Conservation (phyloP, 1,139 yeast genomes). For the Tardiomyces depauwii region DNA sequence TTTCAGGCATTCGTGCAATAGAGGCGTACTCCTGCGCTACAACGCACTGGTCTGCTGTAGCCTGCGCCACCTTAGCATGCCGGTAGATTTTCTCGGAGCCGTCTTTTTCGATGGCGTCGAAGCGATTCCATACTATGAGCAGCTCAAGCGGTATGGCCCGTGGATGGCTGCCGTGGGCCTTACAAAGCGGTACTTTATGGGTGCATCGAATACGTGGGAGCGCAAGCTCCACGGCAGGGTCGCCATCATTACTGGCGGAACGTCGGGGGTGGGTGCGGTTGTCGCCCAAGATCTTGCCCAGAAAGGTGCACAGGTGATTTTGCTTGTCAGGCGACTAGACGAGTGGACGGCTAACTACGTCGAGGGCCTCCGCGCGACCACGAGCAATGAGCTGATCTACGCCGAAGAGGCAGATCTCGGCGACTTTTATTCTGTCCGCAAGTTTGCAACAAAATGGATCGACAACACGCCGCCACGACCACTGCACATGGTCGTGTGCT, state of each 20-base stretch:
- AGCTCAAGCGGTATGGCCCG: slow-evolving; percentile 46
- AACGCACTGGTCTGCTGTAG: too few relatives aligned
- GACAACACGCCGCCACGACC: slow-evolving; percentile 87
- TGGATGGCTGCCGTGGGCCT: slow-evolving; percentile 34
- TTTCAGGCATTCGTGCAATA: too few relatives aligned
- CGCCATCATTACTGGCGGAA: slow-evolving; percentile 70
- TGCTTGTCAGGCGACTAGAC: slow-evolving; percentile 59
- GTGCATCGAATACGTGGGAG: slow-evolving; percentile 78
- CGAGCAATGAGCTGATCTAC: slow-evolving; percentile 65
- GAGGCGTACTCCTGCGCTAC: too few relatives aligned
- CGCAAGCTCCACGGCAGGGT: slow-evolving; percentile 88
- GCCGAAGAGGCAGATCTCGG: slow-evolving; percentile 82
- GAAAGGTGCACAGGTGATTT: slow-evolving; percentile 77
- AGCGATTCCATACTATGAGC: slow-evolving; percentile 60
- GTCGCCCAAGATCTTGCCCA: slow-evolving; percentile 63
- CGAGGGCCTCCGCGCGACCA: slow-evolving; percentile 59
- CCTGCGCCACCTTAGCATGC: slow-evolving; percentile 39
- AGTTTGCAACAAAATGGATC: slow-evolving; percentile 89
- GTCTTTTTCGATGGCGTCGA: slow-evolving; percentile 62
- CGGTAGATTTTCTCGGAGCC: slow-evolving; percentile 62
- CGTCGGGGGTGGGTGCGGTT: slow-evolving; percentile 80
- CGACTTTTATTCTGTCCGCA: slow-evolving; percentile 65
- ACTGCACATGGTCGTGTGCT: slow-evolving; percentile 76
- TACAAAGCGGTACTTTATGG: slow-evolving; percentile 63
- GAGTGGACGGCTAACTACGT: slow-evolving; percentile 73